These are phyloP conservation scores for Leucocoprinus leucothites DNA, from an alignment of 768 basidiomycete species.

Conservation along the genomic window DNA sequence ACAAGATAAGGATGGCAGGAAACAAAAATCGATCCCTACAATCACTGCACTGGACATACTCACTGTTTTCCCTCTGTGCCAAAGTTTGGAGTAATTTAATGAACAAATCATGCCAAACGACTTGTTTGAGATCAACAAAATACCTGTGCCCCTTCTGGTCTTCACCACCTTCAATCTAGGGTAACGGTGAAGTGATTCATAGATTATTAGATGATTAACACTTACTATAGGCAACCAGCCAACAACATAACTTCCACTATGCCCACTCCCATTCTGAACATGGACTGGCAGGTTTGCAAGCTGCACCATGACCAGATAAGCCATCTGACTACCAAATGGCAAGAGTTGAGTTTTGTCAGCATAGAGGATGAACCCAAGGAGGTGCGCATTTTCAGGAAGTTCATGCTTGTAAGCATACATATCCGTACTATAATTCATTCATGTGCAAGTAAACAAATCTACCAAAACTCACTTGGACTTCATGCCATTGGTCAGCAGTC, in stretches of 20 bases:
- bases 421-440: neutral
- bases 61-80: too few relatives aligned
- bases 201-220: constrained; percentile 27
- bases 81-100: too few relatives aligned
- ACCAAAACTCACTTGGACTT: constrained; percentile 12
- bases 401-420: too few relatives aligned
- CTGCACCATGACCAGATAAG: constrained; percentile 26
- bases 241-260: constrained; percentile 30
- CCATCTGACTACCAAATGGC: constrained; percentile 30
- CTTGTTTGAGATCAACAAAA: too few relatives aligned
- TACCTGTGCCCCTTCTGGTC: too few relatives aligned
- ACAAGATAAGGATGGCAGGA: constrained; percentile 34
- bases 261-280: constrained; percentile 27
- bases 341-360: constrained; percentile 37
- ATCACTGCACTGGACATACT: constrained; percentile 16
- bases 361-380: constrained; percentile 30
- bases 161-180: too few relatives aligned
- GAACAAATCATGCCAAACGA: too few relatives aligned
- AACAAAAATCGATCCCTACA: constrained; percentile 25
- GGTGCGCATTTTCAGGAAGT: constrained; percentile 14
- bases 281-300: constrained; percentile 19
- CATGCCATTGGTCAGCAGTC: constrained; percentile 9
- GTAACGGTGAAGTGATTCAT: constrained; percentile 11
- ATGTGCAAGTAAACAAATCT: constrained; percentile 12
- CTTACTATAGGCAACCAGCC: constrained; percentile 35